Base-by-base conservation (phyloP, 805 yeast species). In the Yarrowia sp. region DNA sequence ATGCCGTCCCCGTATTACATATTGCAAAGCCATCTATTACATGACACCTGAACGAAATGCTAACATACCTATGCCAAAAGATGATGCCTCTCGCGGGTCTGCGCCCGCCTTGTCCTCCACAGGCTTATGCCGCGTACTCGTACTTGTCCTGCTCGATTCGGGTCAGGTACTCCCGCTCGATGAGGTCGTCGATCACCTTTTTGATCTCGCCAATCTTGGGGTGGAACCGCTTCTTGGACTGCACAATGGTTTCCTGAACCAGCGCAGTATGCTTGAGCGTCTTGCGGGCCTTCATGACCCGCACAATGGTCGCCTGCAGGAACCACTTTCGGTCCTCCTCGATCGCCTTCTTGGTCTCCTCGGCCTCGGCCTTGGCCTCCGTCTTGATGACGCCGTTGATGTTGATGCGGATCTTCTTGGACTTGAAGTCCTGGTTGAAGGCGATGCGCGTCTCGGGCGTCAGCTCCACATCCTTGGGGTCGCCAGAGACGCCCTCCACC, bases 261-360 rank as follows among this genome's bases (percentile, higher is more conserved):
- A 93, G 80, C 62, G 85, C 86, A 53, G 86, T 87, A 71, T 92
- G 97, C 66, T 84, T 83, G 68, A 90, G 78, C 44, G 79, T 80
- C 73, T 91, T 88, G 70, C 97, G 82, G 0, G 97, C 92, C 77
- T 93, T 93, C 98, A 93, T 94, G 70, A 93, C 89, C 69, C 99
- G 82, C 38, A 93, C 98, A 74, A 94, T 90, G 70, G 96, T 89
- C 1, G 98, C 97, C 70, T 90, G 89, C 68, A 94, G 78, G 75
- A 86, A 86, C 70, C 88, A 84, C 74, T 87, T 87, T 71, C 97
- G 83, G 64, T 91, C 91, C 69, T 90, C 94, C 68, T 86, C 90
- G 53, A 93, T 84, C 70, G 91, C 96, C 72, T 84, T 85, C 66
- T 83, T 86, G 2, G 91, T 81, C 63, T 87, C 90, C 33, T 84